Base-by-base conservation (phyloP, 2,329 filamentous ascomycete genomes). In the Hypoxylon sp. region DNA sequence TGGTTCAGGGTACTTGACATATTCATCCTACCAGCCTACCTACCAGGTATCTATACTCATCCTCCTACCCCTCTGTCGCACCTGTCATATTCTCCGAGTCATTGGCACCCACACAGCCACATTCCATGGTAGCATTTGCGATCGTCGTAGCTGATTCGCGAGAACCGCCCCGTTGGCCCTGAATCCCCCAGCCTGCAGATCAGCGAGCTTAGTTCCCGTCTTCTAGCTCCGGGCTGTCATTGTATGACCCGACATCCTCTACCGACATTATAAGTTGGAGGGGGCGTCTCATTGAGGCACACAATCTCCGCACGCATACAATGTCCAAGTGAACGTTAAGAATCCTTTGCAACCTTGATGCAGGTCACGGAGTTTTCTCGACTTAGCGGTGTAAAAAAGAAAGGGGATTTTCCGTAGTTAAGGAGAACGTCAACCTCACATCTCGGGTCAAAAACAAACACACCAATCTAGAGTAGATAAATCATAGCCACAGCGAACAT, bases 401-500 rank as follows among this genome's bases (percentile, higher is more conserved):
- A 6, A 22, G 41, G 7, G 37, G 43, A 26, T 24, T 28, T 34
- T 17, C 43, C 13, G 15, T 48, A 37, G 37, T 39, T 30, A 46
- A 49, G 51, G 22, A 54, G 39, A 34, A 34, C 34, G 20, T 32
- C 10, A 3, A 30, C n/a, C 43, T 46, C 48, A 41, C 6, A 20
- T 13, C 22, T 6, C n/a, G 47, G 11, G 19, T 4, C 19, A 30
- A n/a, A 48, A 48, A 32, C 10, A 15, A 26, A 34, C 2, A 19
- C 17, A 19, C 39, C 11, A 2, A 53, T 44, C 32, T n/a, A 32
- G 13, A n/a, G 13, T 28, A 26, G 41, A 46, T 10, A 59, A 24
- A n/a, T 30, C 17, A 48, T 26, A 15, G 19, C 32, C 17, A 48
- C 26, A 15, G 19, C 32, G 28, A 58, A 34, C 7, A 78, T 76